A percentile compares a stretch with the other conserved stretches of the same genome.
phyloP scores from a whole-genome alignment of 345 rosid genomes.

The Turritis glabra region DNA sequence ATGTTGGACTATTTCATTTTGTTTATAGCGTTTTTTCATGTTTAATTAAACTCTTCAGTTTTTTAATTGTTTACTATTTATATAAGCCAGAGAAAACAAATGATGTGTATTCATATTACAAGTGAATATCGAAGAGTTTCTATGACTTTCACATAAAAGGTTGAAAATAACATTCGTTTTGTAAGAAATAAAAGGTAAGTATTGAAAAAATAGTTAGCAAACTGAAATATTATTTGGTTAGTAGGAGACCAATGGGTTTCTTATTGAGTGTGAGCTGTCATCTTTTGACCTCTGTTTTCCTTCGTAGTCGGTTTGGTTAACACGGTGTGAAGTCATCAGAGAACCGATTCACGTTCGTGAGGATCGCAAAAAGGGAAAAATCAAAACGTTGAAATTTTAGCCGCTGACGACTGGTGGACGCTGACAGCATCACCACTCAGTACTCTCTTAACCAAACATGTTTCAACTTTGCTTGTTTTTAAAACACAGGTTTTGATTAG shows the following conservation, averaged over 20 bases:
- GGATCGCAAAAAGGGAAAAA: not conserved
- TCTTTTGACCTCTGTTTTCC: slow-evolving; percentile 13
- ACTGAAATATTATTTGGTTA: slow-evolving; percentile 15
- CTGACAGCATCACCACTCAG: not conserved
- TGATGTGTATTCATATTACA: slow-evolving; percentile 11
- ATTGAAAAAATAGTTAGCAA: not conserved
- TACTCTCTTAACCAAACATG: not conserved
- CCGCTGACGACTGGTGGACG: not conserved
- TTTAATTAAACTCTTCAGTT: not conserved
- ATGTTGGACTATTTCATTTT: slow-evolving; percentile 20
- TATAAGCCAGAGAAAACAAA: not conserved
- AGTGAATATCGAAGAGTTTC: not conserved
- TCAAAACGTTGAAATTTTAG: not conserved
- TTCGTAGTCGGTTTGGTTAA: slow-evolving; percentile 10
- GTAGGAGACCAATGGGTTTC: slow-evolving; percentile 4
- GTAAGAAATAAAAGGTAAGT: not conserved
- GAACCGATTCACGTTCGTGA: not conserved
- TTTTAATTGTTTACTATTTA: not conserved
- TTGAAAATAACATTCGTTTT: not conserved
- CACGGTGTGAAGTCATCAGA: slow-evolving; percentile 11
- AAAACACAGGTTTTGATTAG: not conserved
- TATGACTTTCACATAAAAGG: slow-evolving; percentile 14
- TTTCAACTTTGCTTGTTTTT: not conserved
- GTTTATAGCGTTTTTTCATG: not conserved
- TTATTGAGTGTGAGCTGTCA: not conserved